Conservation (phyloP, 176 grass and related monocot species). For the Bothriochloa decipiens region DNA sequence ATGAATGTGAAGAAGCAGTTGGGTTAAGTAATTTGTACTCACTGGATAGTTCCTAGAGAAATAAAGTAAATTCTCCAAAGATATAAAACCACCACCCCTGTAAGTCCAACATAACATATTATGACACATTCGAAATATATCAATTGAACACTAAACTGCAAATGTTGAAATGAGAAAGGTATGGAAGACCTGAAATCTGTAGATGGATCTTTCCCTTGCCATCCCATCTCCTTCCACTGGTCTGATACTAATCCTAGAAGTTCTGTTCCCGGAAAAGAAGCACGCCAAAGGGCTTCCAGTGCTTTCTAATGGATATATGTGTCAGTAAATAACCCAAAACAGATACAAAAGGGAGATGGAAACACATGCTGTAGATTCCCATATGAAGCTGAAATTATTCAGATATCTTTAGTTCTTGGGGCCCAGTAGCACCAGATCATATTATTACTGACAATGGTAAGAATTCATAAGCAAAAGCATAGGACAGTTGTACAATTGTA, state of each 20-base stretch:
- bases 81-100: slow-evolving; percentile 96
- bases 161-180: background rate
- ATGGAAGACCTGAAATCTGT: slow-evolving; percentile 87
- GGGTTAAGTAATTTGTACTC: slow-evolving; percentile 39
- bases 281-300: slow-evolving; percentile 71
- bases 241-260: slow-evolving; percentile 79
- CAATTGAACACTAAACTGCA: background rate
- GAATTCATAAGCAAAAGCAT: slow-evolving; percentile 12
- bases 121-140: slow-evolving; percentile 20
- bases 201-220: slow-evolving; percentile 98
- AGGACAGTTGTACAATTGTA: background rate
- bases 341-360: slow-evolving; percentile 7
- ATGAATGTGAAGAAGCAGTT: background rate
- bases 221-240: slow-evolving; percentile 99
- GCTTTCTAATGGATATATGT: slow-evolving; percentile 61
- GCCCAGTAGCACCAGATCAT: slow-evolving; percentile 3
- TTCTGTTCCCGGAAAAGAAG: slow-evolving; percentile 86
- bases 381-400: background rate
- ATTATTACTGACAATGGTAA: slow-evolving; percentile 16
- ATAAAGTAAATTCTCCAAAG: slow-evolving; percentile 94
- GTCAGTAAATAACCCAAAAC: slow-evolving; percentile 18
- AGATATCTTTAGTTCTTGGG: background rate
- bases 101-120: slow-evolving; percentile 20
- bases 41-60: slow-evolving; percentile 88
- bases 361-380: slow-evolving; percentile 4